phyloP scores from a whole-genome alignment of 78 protist genomes.

The Tieghemostelium lacteum region DNA sequence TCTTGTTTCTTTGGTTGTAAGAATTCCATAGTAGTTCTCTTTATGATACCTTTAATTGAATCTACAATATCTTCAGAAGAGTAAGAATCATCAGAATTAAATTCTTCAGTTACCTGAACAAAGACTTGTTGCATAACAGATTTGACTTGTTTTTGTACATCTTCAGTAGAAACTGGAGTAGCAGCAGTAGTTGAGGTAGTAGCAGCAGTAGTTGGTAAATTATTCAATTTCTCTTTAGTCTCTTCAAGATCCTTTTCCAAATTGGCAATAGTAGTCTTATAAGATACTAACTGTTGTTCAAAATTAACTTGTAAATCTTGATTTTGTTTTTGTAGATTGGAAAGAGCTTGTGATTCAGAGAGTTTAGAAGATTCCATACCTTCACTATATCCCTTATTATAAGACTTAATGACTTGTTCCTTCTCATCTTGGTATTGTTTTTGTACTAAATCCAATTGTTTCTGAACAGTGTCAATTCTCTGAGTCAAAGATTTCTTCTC shows the following conservation, averaged over 20 bases:
- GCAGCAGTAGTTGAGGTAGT: neutral
- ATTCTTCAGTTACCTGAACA: conserved; percentile 46
- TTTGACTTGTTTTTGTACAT: conserved; percentile 52
- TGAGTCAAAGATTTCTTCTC: neutral
- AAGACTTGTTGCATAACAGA: conserved; percentile 60
- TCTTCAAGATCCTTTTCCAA: neutral
- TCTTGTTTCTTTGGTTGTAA: conserved; percentile 22
- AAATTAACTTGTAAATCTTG: conserved; percentile 2
- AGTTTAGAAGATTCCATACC: conserved; percentile 26
- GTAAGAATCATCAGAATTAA: conserved; percentile 57
- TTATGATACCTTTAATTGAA: conserved; percentile 64
- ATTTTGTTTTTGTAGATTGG: conserved; percentile 15
- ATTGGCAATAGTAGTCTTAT: neutral
- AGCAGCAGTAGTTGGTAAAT: neutral
- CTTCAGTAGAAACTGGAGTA: conserved; percentile 1
- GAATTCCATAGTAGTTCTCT: conserved; percentile 41
- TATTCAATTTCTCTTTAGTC: neutral
- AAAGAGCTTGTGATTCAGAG: neutral
- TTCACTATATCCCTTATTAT: conserved; percentile 54
- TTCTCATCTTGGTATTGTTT: conserved; percentile 8
- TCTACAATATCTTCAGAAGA: conserved; percentile 46
- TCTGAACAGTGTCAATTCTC: conserved; percentile 5
- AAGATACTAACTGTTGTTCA: neutral
- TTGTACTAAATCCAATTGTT: neutral
- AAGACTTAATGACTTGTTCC: conserved; percentile 45